These are phyloP conservation scores for Psilocybe cyanescens DNA, from an alignment of 768 basidiomycete genomes.

Conservation along the genomic window DNA sequence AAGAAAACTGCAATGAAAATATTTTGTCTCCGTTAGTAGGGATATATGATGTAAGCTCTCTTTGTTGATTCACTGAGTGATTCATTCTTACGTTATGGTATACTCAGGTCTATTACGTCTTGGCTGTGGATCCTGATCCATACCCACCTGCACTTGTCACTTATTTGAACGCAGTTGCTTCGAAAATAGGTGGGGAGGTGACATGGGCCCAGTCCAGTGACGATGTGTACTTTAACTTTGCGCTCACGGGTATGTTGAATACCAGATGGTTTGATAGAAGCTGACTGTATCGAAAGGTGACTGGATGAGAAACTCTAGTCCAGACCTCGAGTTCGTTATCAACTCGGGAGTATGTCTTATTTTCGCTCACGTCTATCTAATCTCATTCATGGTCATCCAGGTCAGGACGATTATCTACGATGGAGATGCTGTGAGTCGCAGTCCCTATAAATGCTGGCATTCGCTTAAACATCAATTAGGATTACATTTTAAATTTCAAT, in stretches of 20 bases:
- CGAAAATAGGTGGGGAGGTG: slow-evolving; percentile 46
- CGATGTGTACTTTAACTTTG: slow-evolving; percentile 41
- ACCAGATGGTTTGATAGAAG: too few relatives aligned
- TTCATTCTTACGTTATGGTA: background rate
- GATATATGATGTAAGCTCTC: slow-evolving; percentile 49
- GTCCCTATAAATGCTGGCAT: background rate
- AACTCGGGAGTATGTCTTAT: slow-evolving; percentile 50
- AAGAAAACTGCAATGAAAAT: slow-evolving; percentile 58
- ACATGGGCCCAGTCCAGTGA: slow-evolving; percentile 44
- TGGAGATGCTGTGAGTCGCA: slow-evolving; percentile 54
- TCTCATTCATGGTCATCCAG: slow-evolving; percentile 17
- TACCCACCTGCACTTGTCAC: slow-evolving; percentile 48
- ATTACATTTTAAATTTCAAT: slow-evolving; percentile 57
- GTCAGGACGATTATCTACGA: slow-evolving; percentile 54
- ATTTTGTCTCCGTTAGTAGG: slow-evolving; percentile 60
- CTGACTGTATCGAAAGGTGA: slow-evolving; percentile 38
- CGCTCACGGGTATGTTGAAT: slow-evolving; percentile 18
- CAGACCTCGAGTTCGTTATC: slow-evolving; percentile 58
- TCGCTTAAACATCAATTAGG: slow-evolving; percentile 27
- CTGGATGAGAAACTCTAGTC: slow-evolving; percentile 60
- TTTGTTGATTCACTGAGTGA: background rate
- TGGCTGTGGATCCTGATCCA: slow-evolving; percentile 42
- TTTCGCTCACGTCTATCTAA: background rate
- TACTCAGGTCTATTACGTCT: slow-evolving; percentile 49
- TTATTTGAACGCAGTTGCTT: slow-evolving; percentile 32